Evolutionary conservation across 805 yeast species (phyloP).

Genomic region (Lipomyces mesembrius): DNA sequence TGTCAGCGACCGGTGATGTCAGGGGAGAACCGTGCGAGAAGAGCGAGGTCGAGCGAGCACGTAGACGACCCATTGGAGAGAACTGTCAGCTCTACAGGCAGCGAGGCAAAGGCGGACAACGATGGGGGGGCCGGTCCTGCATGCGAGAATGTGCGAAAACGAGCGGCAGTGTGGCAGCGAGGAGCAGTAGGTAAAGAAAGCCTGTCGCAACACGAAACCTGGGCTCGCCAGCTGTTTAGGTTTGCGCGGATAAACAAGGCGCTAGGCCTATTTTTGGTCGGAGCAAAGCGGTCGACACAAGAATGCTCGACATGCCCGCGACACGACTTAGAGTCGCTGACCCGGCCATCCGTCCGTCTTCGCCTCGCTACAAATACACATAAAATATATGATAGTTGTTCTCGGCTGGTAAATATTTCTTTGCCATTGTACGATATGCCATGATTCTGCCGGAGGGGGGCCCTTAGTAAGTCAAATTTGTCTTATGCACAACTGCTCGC

Average conservation of each 20-base stretch:
- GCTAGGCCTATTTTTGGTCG: background rate
- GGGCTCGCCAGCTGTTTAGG: background rate
- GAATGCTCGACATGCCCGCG: background rate
- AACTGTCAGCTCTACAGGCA: constrained; percentile 3
- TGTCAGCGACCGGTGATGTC: constrained; percentile 6
- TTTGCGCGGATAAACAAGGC: background rate
- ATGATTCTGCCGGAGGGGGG: no score
- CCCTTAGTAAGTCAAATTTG: no score
- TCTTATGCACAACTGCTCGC: no score
- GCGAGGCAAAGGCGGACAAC: constrained; percentile 4
- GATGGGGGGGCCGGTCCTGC: constrained; percentile 11
- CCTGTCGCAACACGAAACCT: background rate
- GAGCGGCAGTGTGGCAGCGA: constrained; percentile 11
- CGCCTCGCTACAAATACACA: background rate
- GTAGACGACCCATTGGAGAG: constrained; percentile 12
- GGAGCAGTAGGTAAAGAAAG: background rate
- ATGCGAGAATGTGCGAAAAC: constrained; percentile 13
- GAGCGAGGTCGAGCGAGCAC: constrained; percentile 25
- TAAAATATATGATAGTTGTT: no score
- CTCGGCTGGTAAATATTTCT: no score
- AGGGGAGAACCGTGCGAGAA: constrained; percentile 14
- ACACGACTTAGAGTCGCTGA: background rate
- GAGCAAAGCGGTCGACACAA: background rate
- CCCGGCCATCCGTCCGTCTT: background rate
- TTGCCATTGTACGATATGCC: no score